Base-by-base conservation (phyloP, 441 rosid species). In the Bocquillonia castaneifolia region DNA sequence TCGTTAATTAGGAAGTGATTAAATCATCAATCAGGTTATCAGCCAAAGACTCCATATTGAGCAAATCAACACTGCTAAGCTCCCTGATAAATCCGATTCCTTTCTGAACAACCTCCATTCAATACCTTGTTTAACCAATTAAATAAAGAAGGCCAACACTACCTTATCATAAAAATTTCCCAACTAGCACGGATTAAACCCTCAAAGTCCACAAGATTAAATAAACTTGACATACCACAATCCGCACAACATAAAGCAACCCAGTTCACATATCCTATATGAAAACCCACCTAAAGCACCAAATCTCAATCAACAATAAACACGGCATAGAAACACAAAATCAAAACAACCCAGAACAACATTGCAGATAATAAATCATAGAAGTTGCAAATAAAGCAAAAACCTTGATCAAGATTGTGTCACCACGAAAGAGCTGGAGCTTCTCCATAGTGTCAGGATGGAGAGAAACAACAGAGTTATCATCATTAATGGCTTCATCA, bases 371-470 rank as follows among this genome's bases (percentile, higher is more conserved):
- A 22, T 13, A 36, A 59, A 40, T 10, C 34, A 1, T 60, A 64
- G 17, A 45, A 18, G 3, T 45, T 15, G 10, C 5, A 6, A 4
- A 9, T 20, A 10, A 36, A 74, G 54, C 31, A 29, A 28, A 23
- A 71, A 92, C 98, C 96, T 93, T 88, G 68, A 87, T 81, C 60
- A 88, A 79, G 78, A 93, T 85, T 3, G 98, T 88, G 66, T 93
- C 96, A 5, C 96, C 96, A 23, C 96, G 88, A 65, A 91, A 93
- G 53, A 90, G 86, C 82, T 93, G 98, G 71, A 90, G 94, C 82
- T 86, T 93, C 84, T 91, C 98, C 98, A 89, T 87, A 57, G 98
- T 88, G 4, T 87, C 82, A 1, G 94, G 92, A 66, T 91, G 91
- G 28, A 89, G 86, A 3, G 90, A 59, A 31, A 86, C 92, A 17